Percentiles rank a stretch among this genome's conserved stretches.
Evolutionary conservation across 2,329 filamentous ascomycete genomes (phyloP).

Genomic region (Nannizziopsis arthrosporioides): DNA sequence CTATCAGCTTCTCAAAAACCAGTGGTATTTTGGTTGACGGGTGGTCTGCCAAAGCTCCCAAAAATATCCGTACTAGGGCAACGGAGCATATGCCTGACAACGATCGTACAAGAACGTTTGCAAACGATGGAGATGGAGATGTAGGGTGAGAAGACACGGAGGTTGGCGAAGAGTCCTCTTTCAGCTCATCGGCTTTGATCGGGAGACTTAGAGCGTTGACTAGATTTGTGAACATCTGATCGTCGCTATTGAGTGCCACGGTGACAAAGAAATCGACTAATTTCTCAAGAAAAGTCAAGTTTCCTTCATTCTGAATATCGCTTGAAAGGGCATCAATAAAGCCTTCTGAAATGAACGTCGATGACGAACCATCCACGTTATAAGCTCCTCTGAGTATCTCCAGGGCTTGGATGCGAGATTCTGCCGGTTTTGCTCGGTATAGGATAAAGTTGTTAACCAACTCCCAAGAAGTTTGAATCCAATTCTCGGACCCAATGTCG

Average conservation of each 20-base stretch:
- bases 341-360: constrained; percentile 25
- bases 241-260: constrained; percentile 22
- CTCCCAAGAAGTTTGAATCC: constrained; percentile 26
- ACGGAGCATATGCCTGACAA: constrained; percentile 54
- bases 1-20: constrained; percentile 52
- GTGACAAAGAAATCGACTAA: constrained; percentile 31
- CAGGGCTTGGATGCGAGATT: constrained; percentile 31
- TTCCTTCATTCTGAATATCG: constrained; percentile 28
- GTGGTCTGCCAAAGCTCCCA: constrained; percentile 52
- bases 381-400: constrained; percentile 32
- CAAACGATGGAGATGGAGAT: constrained; percentile 24
- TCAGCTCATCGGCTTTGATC: constrained; percentile 27
- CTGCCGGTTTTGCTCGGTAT: constrained; percentile 28
- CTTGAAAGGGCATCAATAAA: constrained; percentile 25
- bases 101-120: constrained; percentile 24
- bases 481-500: constrained; percentile 24
- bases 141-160: constrained; percentile 33
- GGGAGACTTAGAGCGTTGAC: constrained; percentile 26
- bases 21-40: constrained; percentile 53
- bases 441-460: constrained; percentile 30
- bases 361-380: constrained; percentile 21
- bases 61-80: constrained; percentile 64
- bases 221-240: constrained; percentile 24
- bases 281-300: constrained; percentile 29
- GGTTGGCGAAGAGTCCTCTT: constrained; percentile 19